A percentile compares a stretch with the other conserved stretches of the same genome.
Conservation (phyloP, 371 early-diverging fungal species). For the Circinella minor region DNA sequence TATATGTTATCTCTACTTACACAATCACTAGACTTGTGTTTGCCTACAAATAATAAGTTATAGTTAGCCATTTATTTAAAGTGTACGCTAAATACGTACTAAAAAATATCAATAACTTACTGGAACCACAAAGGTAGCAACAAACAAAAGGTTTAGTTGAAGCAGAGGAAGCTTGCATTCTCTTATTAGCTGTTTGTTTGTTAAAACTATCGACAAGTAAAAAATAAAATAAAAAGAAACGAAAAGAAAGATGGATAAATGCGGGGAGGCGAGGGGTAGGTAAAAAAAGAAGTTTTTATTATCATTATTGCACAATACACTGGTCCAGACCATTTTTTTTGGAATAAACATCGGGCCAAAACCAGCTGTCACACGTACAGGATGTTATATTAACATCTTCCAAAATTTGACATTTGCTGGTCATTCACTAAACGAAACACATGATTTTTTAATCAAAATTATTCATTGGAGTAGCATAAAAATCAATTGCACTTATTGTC, state of each 20-base stretch:
- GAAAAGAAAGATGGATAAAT: neutral
- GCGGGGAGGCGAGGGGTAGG: neutral
- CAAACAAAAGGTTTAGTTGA: neutral
- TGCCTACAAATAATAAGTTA: neutral
- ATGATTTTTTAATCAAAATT: neutral
- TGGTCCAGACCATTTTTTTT: slow-evolving; percentile 5
- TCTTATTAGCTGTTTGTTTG: neutral
- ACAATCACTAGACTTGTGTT: slow-evolving; percentile 23
- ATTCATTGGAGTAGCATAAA: neutral
- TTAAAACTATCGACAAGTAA: neutral
- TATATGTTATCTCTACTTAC: neutral
- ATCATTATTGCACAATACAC: neutral
- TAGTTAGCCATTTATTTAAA: too few relatives aligned
- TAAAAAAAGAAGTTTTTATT: neutral
- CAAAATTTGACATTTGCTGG: too few relatives aligned
- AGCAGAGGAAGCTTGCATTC: neutral
- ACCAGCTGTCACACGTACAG: slow-evolving; percentile 3
- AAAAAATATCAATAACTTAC: neutral
- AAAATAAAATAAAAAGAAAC: neutral
- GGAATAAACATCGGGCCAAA: neutral
- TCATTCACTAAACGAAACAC: neutral
- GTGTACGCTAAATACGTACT: too few relatives aligned
- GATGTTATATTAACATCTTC: too few relatives aligned
- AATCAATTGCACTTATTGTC: neutral
- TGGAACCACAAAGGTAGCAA: slow-evolving; percentile 18